These are phyloP conservation scores for Incumbomyces delicatus DNA, from an alignment of 2,329 filamentous ascomycete genomes.

Conservation along the genomic window DNA sequence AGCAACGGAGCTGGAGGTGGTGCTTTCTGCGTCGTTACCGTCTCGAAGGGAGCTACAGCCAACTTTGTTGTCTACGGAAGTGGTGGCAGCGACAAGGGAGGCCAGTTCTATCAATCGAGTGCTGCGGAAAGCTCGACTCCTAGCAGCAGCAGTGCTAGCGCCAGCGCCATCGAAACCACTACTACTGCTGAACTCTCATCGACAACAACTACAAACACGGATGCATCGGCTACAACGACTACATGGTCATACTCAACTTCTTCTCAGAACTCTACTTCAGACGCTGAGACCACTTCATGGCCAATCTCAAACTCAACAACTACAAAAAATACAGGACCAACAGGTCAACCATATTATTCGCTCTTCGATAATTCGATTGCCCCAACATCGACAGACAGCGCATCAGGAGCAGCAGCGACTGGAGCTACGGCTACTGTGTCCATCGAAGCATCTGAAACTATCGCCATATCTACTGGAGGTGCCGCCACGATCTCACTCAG, in stretches of 20 bases:
- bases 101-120: slow-evolving; percentile 7
- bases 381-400: slow-evolving; percentile 1
- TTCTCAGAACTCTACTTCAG: slow-evolving; percentile 3
- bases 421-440: neutral
- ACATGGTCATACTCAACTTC: neutral
- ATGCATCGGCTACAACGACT: slow-evolving; percentile 2
- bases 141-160: slow-evolving; percentile 1
- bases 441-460: neutral
- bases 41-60: slow-evolving; percentile 55
- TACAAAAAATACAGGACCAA: neutral
- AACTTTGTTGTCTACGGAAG: slow-evolving; percentile 53
- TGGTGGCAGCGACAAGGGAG: slow-evolving; percentile 18
- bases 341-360: slow-evolving; percentile 1
- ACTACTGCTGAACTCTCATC: slow-evolving; percentile 5
- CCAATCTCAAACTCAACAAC: slow-evolving; percentile 3
- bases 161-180: slow-evolving; percentile 3
- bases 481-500: neutral
- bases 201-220: neutral
- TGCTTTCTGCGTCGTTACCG: slow-evolving; percentile 67
- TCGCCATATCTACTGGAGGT: neutral
- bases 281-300: neutral
- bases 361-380: slow-evolving; percentile 1
- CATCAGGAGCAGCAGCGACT: neutral
- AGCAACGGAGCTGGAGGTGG: slow-evolving; percentile 57
- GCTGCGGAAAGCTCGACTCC: slow-evolving; percentile 10